Evolutionary conservation across 306 rosid genomes (phyloP), one percentile per base, ranked within the genome.

Genomic region (Vigna radiata): DNA sequence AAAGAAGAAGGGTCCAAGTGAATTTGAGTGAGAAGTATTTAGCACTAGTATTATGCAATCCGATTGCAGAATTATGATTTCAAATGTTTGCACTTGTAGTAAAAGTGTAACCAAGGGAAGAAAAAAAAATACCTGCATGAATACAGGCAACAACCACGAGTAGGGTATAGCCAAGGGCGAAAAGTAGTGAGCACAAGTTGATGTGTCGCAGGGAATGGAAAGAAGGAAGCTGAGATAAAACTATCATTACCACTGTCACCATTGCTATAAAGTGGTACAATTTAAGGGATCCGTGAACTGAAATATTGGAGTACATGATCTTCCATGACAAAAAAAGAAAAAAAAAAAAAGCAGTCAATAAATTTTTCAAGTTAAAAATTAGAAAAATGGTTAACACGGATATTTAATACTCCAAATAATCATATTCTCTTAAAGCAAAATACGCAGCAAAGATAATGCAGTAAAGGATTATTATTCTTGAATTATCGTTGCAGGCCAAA

Each of bases 171-270:
- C 89, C 97, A 21, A 95, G 74, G 83, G 93, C 77, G 78, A 95
- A 91, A 82, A 95, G 75, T 73, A 95, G 80, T 0, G 98, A 89
- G 63, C 66, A 86, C 16, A 95, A 73, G 85, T 95, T 95, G 79
- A 95, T 82, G 80, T 95, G 88, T 80, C 98, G 69, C 48, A 95
- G 89, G 65, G 98, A 95, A 48, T 95, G 98, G 80, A 95, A 95
- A 21, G 88, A 78, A 25, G 98, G 98, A 76, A 95, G 87, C 69
- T 95, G 98, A 79, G 98, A 90, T 39, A 95, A 85, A 37, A 86
- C 43, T 72, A 92, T 81, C 98, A 92, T 95, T 13, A 85, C 88
- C 80, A 80, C 77, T 1, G 97, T 92, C 89, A 89, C 98, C 97
- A 92, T 88, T 75, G 98, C 97, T 84, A 95, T 89, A 77, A 95